Percentiles rank a stretch among this genome's conserved stretches.
Evolutionary conservation across 306 rosid genomes (phyloP).

Genomic region (Dalbergia oliveri): DNA sequence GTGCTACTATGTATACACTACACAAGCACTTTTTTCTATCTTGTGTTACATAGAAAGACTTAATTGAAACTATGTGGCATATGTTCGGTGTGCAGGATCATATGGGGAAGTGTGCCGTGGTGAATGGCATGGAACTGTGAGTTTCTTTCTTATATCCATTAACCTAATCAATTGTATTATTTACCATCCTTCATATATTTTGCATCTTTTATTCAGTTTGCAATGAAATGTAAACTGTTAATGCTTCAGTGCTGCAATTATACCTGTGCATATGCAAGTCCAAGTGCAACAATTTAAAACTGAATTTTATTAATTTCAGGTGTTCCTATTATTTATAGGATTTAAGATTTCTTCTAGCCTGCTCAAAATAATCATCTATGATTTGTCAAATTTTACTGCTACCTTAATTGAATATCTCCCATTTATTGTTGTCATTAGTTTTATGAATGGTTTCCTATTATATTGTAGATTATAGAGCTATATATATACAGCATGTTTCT

Average conservation of each 20-base stretch:
- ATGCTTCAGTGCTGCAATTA: conserved; percentile 37
- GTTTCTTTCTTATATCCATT: conserved; percentile 59
- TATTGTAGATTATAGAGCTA: conserved; percentile 6
- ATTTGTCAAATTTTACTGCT: not conserved
- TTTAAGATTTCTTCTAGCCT: conserved; percentile 10
- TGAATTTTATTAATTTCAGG: conserved; percentile 14
- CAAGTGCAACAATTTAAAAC: conserved; percentile 24
- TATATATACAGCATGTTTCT: conserved; percentile 40
- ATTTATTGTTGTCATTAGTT: conserved; percentile 17
- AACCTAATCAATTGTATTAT: conserved; percentile 26
- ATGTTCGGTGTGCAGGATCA: conserved; percentile 74
- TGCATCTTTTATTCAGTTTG: conserved; percentile 31
- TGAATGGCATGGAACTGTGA: conserved; percentile 98
- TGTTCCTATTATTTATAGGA: not conserved
- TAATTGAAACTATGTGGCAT: conserved; percentile 42
- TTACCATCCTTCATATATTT: conserved; percentile 22
- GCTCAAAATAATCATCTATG: conserved; percentile 25
- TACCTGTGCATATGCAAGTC: conserved; percentile 27
- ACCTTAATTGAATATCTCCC: not conserved
- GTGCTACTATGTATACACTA: conserved; percentile 25
- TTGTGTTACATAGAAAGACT: conserved; percentile 31
- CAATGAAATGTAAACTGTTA: conserved; percentile 21
- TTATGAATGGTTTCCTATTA: conserved; percentile 31
- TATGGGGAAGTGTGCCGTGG: conserved; percentile 98
- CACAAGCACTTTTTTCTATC: conserved; percentile 30